Evolutionary conservation across 2,329 filamentous ascomycete species (phyloP), one percentile per base, ranked within the genome.

Genomic region (Akanthomyces lecanii): DNA sequence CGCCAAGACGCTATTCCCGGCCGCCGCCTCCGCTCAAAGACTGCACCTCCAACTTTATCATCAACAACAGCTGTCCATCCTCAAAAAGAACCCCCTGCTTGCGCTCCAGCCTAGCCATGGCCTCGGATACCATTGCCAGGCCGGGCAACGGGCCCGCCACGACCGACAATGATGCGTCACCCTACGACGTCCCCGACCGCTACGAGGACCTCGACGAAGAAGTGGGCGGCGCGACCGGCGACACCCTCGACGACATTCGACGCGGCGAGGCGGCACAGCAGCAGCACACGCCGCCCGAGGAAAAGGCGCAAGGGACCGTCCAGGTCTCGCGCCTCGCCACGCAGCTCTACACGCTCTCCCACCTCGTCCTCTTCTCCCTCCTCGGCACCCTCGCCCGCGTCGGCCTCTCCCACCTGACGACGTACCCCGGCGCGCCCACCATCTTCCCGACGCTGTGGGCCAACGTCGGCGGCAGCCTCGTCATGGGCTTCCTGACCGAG

Each of bases 401-500:
- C 0, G 93, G 92, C 4, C 77, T 97, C 8, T 86, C 92, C 71
- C 88, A 89, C 53, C 77, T 97, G 58, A 95, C 92, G 0, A 85
- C 82, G 62, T 97, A 96, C 72, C 87, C 89, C 1, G 89, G 88
- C 25, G 85, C 90, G 0, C 92, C 92, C 0, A 79, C 95, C 25
- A 79, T 85, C 5, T 93, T 91, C 62, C 83, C 86, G 57, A 87
- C 90, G 2, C 76, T 96, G 25, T 98, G 94, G 94, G 88, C 92
- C 65, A 97, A 98, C 70, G 88, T 97, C 53, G 85, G 81, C 1
- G 94, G 94, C 1, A 89, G 90, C 62, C 72, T 96, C 0, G 68
- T 96, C 63, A 90, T 98, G 85, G 94, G 95, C 2, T 96, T 96
- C 71, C 81, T 97, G 2, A 78, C 85, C 11, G 91, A 97, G 75